Evolutionary conservation across 805 yeast genomes (phyloP), one percentile per base, ranked within the genome.

Genomic region (Zygotorulaspora chibaensis): DNA sequence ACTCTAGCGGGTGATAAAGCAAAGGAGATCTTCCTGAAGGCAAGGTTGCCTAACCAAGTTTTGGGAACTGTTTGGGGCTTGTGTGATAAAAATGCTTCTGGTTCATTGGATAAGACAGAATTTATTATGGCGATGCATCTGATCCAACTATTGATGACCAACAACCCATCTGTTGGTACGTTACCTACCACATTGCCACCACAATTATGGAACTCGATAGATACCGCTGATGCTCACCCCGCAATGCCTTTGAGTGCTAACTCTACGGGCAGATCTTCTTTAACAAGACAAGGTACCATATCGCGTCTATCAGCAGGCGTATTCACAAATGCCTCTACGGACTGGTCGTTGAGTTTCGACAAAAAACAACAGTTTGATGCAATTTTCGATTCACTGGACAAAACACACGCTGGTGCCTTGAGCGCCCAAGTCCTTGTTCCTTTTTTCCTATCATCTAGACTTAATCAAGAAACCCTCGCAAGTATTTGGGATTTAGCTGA

Each of bases 401-500:
- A 82, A 53, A 41, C 69, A 7, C 74, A 76, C 28, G 47, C 70
- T 2, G 96, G 95, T 4, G 59, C 71, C 2, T 73, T 91, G 54
- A 77, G 83, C 17, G 84, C 96, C 2, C 79, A 75, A 48, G 87
- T 87, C 53, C 88, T 93, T 37, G 99, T 96, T 6, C 83, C 84
- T 7, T 88, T 90, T 62, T 78, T 93, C 56, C 81, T 87, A 74
- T 84, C 93, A 8, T 91, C 98, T 2, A 85, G 87, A 51, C 76
- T 93, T 48, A 76, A 82, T 42, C 96, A 90, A 58, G 90, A 87
- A 42, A 81, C 80, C 16, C 75, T 93, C 51, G 99, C 98, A 1
- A 70, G 80, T 18, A 81, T 91, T 35, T 93, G 99, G 99, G 99
- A 93, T 67, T 73, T 93, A 55, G 80, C 98, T 8, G 97, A 93